These are phyloP conservation scores for Aschersonia sp. DNA, from an alignment of 2,329 filamentous ascomycete species.

Conservation along the genomic window DNA sequence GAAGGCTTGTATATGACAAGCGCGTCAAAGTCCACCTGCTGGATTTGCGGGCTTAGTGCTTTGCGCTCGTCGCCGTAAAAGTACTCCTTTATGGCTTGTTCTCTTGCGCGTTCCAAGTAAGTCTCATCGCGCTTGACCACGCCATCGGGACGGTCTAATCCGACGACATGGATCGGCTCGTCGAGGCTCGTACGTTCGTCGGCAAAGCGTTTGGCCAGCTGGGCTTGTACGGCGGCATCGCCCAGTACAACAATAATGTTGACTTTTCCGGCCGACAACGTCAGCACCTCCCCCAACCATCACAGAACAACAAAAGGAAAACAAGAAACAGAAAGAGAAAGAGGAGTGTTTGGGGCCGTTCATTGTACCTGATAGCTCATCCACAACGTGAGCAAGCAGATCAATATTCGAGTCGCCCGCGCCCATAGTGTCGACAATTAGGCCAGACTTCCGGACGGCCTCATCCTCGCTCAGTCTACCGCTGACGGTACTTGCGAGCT, in stretches of 20 bases:
- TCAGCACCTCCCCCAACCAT: too few relatives aligned
- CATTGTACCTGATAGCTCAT: constrained; percentile 34
- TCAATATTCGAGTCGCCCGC: constrained; percentile 58
- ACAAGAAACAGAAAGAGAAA: background rate
- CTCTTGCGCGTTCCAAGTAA: constrained; percentile 60
- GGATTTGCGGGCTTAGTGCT: constrained; percentile 74
- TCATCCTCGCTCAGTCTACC: constrained; percentile 65
- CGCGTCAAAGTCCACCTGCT: constrained; percentile 64
- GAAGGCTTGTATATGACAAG: constrained; percentile 59
- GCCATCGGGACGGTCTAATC: constrained; percentile 73
- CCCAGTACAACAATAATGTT: constrained; percentile 74
- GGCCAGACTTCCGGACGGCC: constrained; percentile 55
- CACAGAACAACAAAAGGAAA: background rate
- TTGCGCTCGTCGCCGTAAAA: constrained; percentile 76
- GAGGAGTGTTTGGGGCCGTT: background rate
- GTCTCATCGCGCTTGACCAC: constrained; percentile 60
- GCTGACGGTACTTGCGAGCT: constrained; percentile 65
- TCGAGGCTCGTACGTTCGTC: constrained; percentile 39
- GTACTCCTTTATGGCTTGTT: constrained; percentile 74
- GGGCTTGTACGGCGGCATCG: constrained; percentile 59
- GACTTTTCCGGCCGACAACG: constrained; percentile 28
- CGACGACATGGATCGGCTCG: constrained; percentile 60
- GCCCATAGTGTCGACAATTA: constrained; percentile 75
- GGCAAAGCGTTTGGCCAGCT: constrained; percentile 57
- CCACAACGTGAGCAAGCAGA: constrained; percentile 59